Evolutionary conservation across 306 rosid species (phyloP).

Genomic region (Cajanus cajan): DNA sequence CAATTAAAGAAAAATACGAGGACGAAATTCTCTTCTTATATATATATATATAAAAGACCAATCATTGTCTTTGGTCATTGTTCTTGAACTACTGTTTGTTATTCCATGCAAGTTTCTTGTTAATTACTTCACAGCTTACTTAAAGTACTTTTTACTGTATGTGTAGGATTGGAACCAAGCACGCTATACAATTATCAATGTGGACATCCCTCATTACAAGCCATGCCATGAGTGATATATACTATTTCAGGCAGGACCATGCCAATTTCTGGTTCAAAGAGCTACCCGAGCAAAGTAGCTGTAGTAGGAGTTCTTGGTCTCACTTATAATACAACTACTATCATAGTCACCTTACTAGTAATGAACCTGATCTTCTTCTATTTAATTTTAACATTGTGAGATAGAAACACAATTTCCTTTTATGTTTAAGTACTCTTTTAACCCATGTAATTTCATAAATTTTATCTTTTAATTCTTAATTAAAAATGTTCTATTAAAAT

Average conservation of each 20-base stretch:
- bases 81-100: not conserved
- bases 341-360: conserved; percentile 60
- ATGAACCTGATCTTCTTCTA: conserved; percentile 72
- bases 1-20: too few species aligned
- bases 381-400: too few species aligned
- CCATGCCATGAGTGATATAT: conserved; percentile 58
- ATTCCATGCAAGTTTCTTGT: not conserved
- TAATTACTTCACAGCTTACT: not conserved
- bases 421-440: too few species aligned
- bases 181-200: conserved; percentile 66
- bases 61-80: not conserved
- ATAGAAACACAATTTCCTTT: too few species aligned
- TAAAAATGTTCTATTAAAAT: too few species aligned
- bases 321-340: conserved; percentile 76
- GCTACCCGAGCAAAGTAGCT: conserved; percentile 66
- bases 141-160: not conserved
- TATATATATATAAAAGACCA: too few species aligned
- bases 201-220: conserved; percentile 66
- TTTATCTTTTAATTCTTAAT: too few species aligned
- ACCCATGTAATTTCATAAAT: too few species aligned
- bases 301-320: conserved; percentile 91
- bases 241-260: conserved; percentile 68
- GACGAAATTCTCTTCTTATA: too few species aligned
- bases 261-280: conserved; percentile 59
- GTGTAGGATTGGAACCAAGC: conserved; percentile 63